Evolutionary conservation across 805 yeast species (phyloP), one percentile per base, ranked within the genome.

Genomic region (Candida sonorensis): DNA sequence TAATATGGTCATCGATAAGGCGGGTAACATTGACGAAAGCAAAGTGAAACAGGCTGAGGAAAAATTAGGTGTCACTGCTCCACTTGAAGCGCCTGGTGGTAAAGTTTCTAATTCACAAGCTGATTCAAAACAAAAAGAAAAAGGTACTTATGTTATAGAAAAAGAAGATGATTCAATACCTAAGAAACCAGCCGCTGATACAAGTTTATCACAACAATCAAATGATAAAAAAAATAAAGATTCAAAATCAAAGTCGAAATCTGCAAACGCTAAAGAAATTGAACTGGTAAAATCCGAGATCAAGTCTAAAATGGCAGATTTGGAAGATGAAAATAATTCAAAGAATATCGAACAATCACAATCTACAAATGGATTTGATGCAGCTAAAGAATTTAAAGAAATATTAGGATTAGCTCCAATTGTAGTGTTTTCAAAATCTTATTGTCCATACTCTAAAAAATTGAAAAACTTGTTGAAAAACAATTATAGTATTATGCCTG

Each of bases 381-480:
- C 79, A 4, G 71, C 65, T 23, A 62, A 57, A 38, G 82, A 69
- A 50, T 74, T 76, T 39, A 56, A 68, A 26, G 67, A 66, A 32
- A 81, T 83, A 21, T 50, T 87, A 33, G 44, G 67, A 7, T 42
- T 75, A 27, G 65, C 84, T 1, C 92, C 94, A 12, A 72, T 82
- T 50, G 71, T 77, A 12, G 59, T 83, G 7, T 73, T 78, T 64
- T 69, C 77, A 12, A 72, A 72, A 41, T 61, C 74, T 1, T 62
- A 63, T 49, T 83, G 96, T 61, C 97, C 95, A 19, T 85, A 66
- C 57, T 82, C 94, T 14, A 72, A 69, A 49, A 67, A 64, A 34
- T 69, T 88, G 48, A 92, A 88, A 61, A 65, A 69, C 17, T 61
- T 88, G 27, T 64, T 90, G 28, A 55, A 58, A 13, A 72, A 68